A percentile compares a stretch with the other conserved stretches of the same genome.
phyloP scores from a whole-genome alignment of 2,329 filamentous ascomycete species.

The Xylariaceae sp. region DNA sequence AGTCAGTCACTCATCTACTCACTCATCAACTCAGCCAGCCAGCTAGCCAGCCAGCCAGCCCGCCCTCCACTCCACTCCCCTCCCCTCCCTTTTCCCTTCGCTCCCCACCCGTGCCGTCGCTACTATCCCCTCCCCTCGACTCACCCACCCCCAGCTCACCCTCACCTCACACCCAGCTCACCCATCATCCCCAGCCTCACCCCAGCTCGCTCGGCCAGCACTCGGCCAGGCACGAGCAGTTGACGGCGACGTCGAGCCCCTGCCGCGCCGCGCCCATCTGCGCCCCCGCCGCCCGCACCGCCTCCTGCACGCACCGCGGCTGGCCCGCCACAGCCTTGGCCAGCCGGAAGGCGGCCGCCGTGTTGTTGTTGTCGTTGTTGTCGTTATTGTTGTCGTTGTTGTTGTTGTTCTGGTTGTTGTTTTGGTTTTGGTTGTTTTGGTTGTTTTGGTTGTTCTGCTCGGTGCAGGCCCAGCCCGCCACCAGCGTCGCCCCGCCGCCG shows the following conservation, averaged over 20 bases:
- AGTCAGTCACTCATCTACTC: too few relatives aligned
- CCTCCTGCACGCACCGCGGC: conserved; percentile 9
- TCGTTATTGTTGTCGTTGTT: conserved; percentile 4
- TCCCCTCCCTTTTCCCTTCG: neutral
- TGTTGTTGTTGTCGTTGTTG: conserved; percentile 6
- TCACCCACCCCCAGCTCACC: neutral
- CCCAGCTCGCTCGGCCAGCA: conserved; percentile 7
- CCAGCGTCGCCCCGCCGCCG: too few relatives aligned
- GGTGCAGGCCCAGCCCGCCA: too few relatives aligned
- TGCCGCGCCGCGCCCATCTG: neutral
- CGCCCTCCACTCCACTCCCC: too few relatives aligned
- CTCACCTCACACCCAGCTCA: neutral
- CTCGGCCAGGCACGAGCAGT: conserved; percentile 10
- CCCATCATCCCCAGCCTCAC: neutral
- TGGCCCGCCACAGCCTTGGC: conserved; percentile 5
- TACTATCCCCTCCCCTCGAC: neutral
- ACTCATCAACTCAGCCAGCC: too few relatives aligned
- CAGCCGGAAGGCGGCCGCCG: conserved; percentile 7
- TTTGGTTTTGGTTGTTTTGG: too few relatives aligned
- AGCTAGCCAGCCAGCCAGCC: too few relatives aligned
- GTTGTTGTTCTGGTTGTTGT: too few relatives aligned
- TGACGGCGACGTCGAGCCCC: conserved; percentile 4
- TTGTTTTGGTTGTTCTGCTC: too few relatives aligned
- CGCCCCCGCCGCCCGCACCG: conserved; percentile 3
- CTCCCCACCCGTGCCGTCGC: neutral